A percentile compares a stretch with the other conserved stretches of the same genome.
Conservation (phyloP, 73 alveolate genomes). For the Paramecium primaurelia region DNA sequence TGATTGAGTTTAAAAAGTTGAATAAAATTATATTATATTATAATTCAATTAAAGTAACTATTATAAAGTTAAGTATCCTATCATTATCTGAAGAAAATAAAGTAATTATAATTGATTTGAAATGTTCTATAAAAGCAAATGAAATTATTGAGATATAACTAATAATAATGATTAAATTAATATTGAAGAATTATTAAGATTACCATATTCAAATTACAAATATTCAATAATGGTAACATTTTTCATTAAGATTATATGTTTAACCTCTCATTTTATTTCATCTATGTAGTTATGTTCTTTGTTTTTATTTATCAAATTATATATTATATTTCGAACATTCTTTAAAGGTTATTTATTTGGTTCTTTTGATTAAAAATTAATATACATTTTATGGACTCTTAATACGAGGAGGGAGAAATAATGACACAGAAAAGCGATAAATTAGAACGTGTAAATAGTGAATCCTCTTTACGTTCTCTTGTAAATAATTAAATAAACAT, state of each 20-base stretch:
- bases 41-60: no score
- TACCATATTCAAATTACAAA: neutral
- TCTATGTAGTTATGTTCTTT: neutral
- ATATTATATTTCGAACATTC: neutral
- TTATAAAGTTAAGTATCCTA: no score
- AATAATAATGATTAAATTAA: neutral
- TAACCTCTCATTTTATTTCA: neutral
- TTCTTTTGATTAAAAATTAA: neutral
- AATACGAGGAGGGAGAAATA: constrained; percentile 14
- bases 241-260: neutral
- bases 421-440: neutral
- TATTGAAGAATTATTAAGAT: neutral
- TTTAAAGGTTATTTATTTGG: neutral
- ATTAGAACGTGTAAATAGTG: neutral
- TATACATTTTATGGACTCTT: neutral
- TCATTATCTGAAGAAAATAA: no score
- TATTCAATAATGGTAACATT: neutral
- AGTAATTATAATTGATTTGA: no score
- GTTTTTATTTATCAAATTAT: neutral
- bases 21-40: no score
- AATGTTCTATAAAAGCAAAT: neutral
- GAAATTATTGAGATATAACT: neutral
- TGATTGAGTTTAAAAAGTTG: no score
- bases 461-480: constrained; percentile 1
- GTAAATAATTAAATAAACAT: neutral